Percentiles rank a stretch among this genome's conserved stretches.
phyloP scores from a whole-genome alignment of 306 rosid species.

The Quercus ilex region DNA sequence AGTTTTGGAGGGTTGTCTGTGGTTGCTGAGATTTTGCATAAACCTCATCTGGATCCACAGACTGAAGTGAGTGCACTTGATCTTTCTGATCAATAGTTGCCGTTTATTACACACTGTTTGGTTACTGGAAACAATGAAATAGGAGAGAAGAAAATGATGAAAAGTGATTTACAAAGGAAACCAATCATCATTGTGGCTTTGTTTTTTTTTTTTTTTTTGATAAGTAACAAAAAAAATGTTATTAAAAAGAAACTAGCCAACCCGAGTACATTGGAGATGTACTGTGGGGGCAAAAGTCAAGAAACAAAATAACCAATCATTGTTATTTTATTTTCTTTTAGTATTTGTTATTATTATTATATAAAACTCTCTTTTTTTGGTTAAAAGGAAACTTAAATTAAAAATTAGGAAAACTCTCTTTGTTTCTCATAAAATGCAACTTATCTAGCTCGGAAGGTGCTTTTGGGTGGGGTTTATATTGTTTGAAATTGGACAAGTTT shows the following conservation, averaged over 20 bases:
- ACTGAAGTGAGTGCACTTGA: conserved; percentile 46
- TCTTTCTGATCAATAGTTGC: not conserved
- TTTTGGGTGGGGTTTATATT: not conserved
- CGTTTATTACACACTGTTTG: not conserved
- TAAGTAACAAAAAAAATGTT: too few relatives aligned
- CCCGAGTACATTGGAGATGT: too few relatives aligned
- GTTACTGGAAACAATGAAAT: not conserved
- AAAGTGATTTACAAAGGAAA: conserved; percentile 4
- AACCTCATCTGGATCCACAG: conserved; percentile 61
- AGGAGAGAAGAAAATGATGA: not conserved
- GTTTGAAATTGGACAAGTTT: not conserved
- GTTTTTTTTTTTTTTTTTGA: too few relatives aligned
- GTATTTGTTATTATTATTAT: not conserved
- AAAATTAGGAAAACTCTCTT: too few relatives aligned
- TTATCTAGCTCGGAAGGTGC: not conserved
- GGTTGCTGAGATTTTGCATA: conserved; percentile 38
- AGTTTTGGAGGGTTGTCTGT: conserved; percentile 80
- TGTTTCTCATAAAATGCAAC: not conserved
- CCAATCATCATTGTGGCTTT: not conserved
- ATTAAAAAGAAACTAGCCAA: too few relatives aligned
- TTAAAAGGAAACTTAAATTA: too few relatives aligned
- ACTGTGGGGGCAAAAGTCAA: too few relatives aligned
- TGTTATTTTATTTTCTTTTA: not conserved
- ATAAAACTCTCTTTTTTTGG: not conserved
- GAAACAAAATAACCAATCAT: not conserved